These are phyloP conservation scores for Rhododendron ovatum DNA, from an alignment of 148 eudicot species.

Conservation along the genomic window DNA sequence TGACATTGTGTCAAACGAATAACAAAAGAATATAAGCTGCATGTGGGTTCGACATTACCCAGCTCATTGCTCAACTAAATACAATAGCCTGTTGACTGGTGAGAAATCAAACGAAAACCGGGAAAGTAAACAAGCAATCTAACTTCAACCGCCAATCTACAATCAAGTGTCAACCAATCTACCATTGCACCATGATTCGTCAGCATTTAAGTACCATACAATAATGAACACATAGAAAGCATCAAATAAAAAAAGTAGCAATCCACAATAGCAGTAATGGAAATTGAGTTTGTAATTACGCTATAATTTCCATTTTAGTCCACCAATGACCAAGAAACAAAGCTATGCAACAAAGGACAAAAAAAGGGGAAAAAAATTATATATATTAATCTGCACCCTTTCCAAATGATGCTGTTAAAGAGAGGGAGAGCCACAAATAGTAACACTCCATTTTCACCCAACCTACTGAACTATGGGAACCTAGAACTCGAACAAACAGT, in stretches of 20 bases:
- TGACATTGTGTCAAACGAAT: background rate
- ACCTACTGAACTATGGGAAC: background rate
- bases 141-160: background rate
- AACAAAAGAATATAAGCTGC: background rate
- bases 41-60: background rate
- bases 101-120: background rate
- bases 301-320: background rate
- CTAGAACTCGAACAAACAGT: background rate
- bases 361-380: background rate
- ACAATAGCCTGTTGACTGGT: background rate
- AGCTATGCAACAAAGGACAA: background rate
- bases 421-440: background rate
- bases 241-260: background rate
- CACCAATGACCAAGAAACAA: constrained; percentile 3
- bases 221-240: background rate
- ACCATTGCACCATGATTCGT: background rate
- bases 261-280: background rate
- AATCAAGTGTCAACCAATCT: background rate
- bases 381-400: background rate
- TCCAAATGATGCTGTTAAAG: background rate
- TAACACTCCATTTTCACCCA: background rate
- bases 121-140: background rate
- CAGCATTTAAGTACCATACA: background rate
- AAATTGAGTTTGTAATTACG: background rate
- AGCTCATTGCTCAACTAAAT: background rate